A percentile compares a stretch with the other conserved stretches of the same genome.
These are phyloP conservation scores for Leptographium procerum DNA, from an alignment of 2,329 filamentous ascomycete species.

Conservation along the genomic window DNA sequence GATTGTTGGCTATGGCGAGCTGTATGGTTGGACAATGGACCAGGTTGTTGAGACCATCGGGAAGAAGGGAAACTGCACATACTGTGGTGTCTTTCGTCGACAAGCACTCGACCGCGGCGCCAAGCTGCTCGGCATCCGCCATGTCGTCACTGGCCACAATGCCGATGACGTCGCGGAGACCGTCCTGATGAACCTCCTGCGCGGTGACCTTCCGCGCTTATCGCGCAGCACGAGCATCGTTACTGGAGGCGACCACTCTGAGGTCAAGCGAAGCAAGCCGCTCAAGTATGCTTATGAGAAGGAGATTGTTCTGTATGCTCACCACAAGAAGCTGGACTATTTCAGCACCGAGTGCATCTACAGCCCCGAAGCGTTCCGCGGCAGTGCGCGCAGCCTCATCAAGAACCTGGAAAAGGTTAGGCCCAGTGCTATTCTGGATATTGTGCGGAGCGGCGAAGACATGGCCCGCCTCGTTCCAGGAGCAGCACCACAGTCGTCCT, in stretches of 20 bases:
- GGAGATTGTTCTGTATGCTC: slow-evolving; percentile 94
- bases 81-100: slow-evolving; percentile 90
- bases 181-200: slow-evolving; percentile 89
- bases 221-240: slow-evolving; percentile 85
- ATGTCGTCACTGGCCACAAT: slow-evolving; percentile 96
- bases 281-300: slow-evolving; percentile 98
- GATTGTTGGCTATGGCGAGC: slow-evolving; percentile 83
- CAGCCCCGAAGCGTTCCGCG: slow-evolving; percentile 90
- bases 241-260: slow-evolving; percentile 63
- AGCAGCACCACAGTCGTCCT: slow-evolving; percentile 24
- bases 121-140: slow-evolving; percentile 73
- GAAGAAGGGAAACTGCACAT: slow-evolving; percentile 98
- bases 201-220: slow-evolving; percentile 79
- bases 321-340: slow-evolving; percentile 94
- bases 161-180: slow-evolving; percentile 97
- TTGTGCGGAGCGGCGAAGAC: slow-evolving; percentile 89
- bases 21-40: slow-evolving; percentile 99
- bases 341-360: slow-evolving; percentile 99
- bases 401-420: slow-evolving; percentile 91
- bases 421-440: slow-evolving; percentile 87
- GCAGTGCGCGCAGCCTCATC: slow-evolving; percentile 81
- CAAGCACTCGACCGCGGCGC: slow-evolving; percentile 91
- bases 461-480: slow-evolving; percentile 80
- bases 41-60: slow-evolving; percentile 93
- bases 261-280: slow-evolving; percentile 91